A percentile compares a stretch with the other conserved stretches of the same genome.
These are phyloP conservation scores for Phialemonium atrogriseum DNA, from an alignment of 2,329 filamentous ascomycete species.

Conservation along the genomic window DNA sequence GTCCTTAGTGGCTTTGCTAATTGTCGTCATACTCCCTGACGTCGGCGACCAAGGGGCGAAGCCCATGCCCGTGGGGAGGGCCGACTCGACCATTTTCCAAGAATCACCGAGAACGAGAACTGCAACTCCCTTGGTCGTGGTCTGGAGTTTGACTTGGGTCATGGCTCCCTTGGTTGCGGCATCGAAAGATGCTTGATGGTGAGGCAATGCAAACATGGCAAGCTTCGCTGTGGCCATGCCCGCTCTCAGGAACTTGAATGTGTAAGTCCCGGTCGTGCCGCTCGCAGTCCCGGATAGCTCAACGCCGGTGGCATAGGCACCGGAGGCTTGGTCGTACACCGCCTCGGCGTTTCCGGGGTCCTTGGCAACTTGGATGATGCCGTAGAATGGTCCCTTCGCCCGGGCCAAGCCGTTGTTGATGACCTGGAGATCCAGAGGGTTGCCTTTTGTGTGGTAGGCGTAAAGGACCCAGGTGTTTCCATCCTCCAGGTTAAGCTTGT, in stretches of 20 bases:
- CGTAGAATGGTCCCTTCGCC: constrained; percentile 61
- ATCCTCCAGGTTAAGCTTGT: constrained; percentile 64
- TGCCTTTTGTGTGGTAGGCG: constrained; percentile 50
- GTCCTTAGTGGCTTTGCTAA: constrained; percentile 48
- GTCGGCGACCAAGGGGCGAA: constrained; percentile 70
- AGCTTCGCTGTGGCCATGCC: constrained; percentile 54
- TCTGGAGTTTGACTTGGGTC: constrained; percentile 56
- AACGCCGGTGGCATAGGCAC: constrained; percentile 62
- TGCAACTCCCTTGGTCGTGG: constrained; percentile 77
- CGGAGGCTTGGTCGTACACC: constrained; percentile 67
- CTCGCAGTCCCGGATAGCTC: constrained; percentile 54
- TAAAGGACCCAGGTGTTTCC: constrained; percentile 75
- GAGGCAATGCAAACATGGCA: constrained; percentile 81
- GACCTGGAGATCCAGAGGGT: constrained; percentile 59
- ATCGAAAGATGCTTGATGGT: constrained; percentile 74
- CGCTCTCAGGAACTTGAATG: constrained; percentile 61
- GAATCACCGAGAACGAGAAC: constrained; percentile 61
- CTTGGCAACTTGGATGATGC: constrained; percentile 77
- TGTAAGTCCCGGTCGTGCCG: constrained; percentile 60
- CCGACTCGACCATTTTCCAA: constrained; percentile 70
- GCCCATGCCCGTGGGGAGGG: constrained; percentile 65
- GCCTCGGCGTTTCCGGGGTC: constrained; percentile 57
- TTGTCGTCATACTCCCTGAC: constrained; percentile 31
- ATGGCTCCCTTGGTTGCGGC: constrained; percentile 40
- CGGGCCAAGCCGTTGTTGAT: constrained; percentile 57